These are phyloP conservation scores for Dalbergia cultrata DNA, from an alignment of 306 rosid species.

Conservation along the genomic window DNA sequence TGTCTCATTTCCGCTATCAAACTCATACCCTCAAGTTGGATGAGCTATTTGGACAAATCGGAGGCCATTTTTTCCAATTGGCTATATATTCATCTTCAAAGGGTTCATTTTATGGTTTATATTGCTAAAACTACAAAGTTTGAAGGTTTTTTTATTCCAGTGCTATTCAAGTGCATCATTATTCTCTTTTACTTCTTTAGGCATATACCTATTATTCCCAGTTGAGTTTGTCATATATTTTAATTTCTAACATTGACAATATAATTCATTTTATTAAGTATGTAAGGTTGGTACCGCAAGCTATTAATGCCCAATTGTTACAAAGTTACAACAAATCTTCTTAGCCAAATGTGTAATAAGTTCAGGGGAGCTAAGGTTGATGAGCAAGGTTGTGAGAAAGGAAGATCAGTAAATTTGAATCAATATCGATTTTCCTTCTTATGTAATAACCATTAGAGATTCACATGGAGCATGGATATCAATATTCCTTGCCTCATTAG, in stretches of 20 bases:
- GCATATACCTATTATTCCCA: not conserved
- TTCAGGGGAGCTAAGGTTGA: not conserved
- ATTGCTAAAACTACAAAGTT: constrained; percentile 27
- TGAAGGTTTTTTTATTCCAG: constrained; percentile 24
- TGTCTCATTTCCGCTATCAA: constrained; percentile 40
- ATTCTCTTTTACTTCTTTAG: not conserved
- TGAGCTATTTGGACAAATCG: constrained; percentile 61
- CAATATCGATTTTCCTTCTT: not conserved
- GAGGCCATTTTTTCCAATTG: constrained; percentile 50
- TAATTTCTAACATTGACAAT: constrained; percentile 22
- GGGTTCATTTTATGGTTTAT: constrained; percentile 56
- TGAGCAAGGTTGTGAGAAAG: constrained; percentile 6
- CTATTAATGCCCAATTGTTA: not conserved
- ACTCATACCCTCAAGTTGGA: constrained; percentile 51
- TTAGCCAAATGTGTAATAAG: constrained; percentile 1
- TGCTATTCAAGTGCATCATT: constrained; percentile 17
- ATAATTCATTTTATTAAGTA: constrained; percentile 31
- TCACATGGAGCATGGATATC: not conserved
- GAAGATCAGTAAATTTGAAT: not conserved
- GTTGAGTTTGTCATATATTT: constrained; percentile 11
- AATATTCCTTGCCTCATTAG: not conserved
- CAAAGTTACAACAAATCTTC: not conserved
- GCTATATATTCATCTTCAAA: constrained; percentile 66
- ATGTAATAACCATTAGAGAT: not conserved
- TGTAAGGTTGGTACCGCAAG: constrained; percentile 31